Base-by-base conservation (phyloP, 768 basidiomycete genomes). In the Lactifluus hygrophoroides region DNA sequence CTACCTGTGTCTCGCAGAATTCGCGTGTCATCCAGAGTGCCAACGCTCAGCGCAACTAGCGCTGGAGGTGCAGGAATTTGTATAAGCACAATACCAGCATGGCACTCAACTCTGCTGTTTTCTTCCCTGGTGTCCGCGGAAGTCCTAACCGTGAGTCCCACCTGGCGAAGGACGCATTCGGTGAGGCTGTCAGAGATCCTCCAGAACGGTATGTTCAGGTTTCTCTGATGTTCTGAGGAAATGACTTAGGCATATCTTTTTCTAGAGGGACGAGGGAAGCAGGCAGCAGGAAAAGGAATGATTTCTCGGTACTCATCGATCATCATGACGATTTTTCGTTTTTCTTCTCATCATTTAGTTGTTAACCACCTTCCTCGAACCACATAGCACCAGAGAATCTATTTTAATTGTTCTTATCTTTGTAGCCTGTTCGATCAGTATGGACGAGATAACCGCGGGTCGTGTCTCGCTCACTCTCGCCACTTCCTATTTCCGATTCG, bases 41-140 rank as follows among this genome's bases (percentile, higher is more conserved):
- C 80, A 84, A 65, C 75, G 74, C 66, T 84, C 82, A 60, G 87
- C 85, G 35, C 83, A 85, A 65, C 77, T 82, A 57, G 90, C 91
- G 19, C 80, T 93, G 59, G 86, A 86, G 64, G 3, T 90, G 94
- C 79, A 90, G 88, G 76, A 73, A 78, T 58, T 90, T 91, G 48
- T 92, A 91, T 69, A 83, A 88, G 71, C 88, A 92, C 65, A 90
- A 90, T 37, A 69, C 80, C 54, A 77, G 79, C 57, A 84, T 94
- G 51, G 90, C 91, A 34, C 78, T 94, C 67, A 94, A 94, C 75
- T 93, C 94, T 74, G 86, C 90, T n/a, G 92, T 94, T 51, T 94
- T 89, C 76, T 93, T 88, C 71, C 91, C 90, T 70, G 86, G 93
- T 70, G 89, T 93, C 66, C 79, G 83, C 64, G 84, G 85, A 71